phyloP scores from a whole-genome alignment of 495 filamentous ascomycete species.

The Aspergillus nidulans region DNA sequence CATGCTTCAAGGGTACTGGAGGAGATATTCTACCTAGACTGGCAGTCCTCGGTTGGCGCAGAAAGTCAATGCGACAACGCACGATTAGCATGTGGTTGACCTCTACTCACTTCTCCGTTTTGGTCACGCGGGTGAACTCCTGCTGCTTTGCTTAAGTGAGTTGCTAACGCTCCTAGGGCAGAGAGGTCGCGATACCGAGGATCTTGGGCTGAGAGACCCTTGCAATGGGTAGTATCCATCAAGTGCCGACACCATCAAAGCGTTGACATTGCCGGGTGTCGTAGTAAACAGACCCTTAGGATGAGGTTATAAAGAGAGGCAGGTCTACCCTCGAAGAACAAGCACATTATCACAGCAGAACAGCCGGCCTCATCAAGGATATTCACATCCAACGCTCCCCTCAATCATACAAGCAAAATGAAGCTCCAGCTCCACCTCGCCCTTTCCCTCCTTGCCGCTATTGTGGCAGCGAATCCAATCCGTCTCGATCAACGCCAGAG shows the following conservation, averaged over 20 bases:
- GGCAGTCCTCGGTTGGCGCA: not conserved
- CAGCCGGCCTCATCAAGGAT: not conserved
- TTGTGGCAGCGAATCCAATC: conserved; percentile 3
- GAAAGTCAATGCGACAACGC: not conserved
- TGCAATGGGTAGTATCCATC: not conserved
- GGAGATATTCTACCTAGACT: not conserved
- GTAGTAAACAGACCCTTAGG: not conserved
- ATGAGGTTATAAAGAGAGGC: not conserved
- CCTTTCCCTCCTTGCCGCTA: conserved; percentile 1
- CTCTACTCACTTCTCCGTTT: not conserved
- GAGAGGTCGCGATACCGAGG: conserved; percentile 5
- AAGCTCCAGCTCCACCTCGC: conserved; percentile 3
- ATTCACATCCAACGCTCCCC: not conserved
- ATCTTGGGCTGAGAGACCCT: not conserved
- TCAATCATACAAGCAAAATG: conserved; percentile 1
- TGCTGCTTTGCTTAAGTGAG: not conserved
- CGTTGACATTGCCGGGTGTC: not conserved
- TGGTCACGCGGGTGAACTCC: not conserved
- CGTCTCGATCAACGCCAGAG: conserved; percentile 5
- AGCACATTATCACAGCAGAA: not conserved
- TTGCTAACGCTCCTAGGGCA: no score
- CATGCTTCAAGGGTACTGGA: not conserved
- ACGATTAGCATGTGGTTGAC: not conserved
- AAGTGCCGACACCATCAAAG: not conserved
- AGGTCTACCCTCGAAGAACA: not conserved